Percentiles rank a stretch among this genome's conserved stretches.
Evolutionary conservation across 2,329 filamentous ascomycete species (phyloP).

Genomic region (Fusarium acutatum): DNA sequence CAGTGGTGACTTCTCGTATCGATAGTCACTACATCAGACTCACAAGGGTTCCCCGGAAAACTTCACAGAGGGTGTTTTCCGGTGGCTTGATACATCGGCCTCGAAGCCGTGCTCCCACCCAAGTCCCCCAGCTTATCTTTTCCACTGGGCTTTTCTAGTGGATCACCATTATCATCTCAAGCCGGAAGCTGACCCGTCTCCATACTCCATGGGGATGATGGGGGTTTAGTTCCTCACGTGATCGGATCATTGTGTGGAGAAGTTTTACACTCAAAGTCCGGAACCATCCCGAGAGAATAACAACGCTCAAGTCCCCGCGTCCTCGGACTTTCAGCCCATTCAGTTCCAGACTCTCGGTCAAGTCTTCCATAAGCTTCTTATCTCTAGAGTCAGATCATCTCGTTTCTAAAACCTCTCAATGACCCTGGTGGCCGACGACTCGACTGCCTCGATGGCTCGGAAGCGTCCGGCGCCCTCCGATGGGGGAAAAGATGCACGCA

Average conservation of each 20-base stretch:
- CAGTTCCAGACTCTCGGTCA: constrained; percentile 7
- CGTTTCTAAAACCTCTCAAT: constrained; percentile 1
- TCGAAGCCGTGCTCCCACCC: not conserved
- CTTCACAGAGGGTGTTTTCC: not conserved
- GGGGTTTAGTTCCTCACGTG: constrained; percentile 1
- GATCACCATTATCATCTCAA: not conserved
- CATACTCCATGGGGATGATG: not conserved
- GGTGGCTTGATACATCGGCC: not conserved
- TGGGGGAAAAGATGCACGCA: constrained; percentile 36
- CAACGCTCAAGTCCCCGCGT: constrained; percentile 23
- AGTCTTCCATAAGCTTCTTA: constrained; percentile 18
- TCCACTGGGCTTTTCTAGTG: not conserved
- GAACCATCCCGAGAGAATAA: constrained; percentile 29
- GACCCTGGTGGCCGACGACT: constrained; percentile 16
- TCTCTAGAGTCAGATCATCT: not conserved
- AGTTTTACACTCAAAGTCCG: constrained; percentile 2
- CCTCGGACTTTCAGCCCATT: constrained; percentile 13
- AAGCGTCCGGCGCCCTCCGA: constrained; percentile 31
- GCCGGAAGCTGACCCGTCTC: constrained; percentile 16
- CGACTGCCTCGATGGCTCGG: constrained; percentile 36
- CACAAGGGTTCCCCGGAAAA: not conserved
- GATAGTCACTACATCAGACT: not conserved
- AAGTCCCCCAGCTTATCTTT: not conserved
- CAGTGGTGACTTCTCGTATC: not conserved
- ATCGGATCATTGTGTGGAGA: constrained; percentile 7